Conservation (phyloP, 768 basidiomycete species). For the Mycena metata region DNA sequence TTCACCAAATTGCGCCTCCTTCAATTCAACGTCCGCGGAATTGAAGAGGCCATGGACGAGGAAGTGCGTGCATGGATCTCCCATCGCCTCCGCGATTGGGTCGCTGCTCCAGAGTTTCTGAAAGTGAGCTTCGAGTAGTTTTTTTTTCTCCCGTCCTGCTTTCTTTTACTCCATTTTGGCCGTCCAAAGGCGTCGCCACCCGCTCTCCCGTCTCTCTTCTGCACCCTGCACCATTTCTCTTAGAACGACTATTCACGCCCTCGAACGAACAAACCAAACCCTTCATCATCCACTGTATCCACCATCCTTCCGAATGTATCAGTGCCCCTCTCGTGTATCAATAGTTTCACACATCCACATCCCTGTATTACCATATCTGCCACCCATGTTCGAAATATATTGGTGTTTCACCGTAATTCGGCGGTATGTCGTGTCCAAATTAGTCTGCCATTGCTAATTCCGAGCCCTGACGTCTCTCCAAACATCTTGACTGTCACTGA, state of each 20-base stretch:
- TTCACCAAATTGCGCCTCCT: constrained; percentile 38
- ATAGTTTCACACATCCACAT: constrained; percentile 15
- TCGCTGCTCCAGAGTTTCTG: constrained; percentile 15
- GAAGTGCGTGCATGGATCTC: constrained; percentile 46
- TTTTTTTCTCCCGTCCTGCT: background rate
- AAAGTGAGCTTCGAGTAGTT: constrained; percentile 33
- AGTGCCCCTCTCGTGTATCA: constrained; percentile 28
- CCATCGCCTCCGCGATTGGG: constrained; percentile 41
- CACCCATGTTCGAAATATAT: background rate
- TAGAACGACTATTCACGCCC: background rate
- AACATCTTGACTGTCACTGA: too few species aligned
- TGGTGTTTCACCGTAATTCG: background rate
- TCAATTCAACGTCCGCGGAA: constrained; percentile 48
- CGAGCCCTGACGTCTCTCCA: too few species aligned
- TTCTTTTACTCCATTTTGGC: constrained; percentile 23
- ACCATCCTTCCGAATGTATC: constrained; percentile 19
- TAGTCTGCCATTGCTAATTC: too few species aligned
- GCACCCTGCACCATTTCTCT: background rate
- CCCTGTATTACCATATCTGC: constrained; percentile 15
- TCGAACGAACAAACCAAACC: background rate
- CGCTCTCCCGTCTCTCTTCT: background rate
- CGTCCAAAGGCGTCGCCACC: constrained; percentile 34
- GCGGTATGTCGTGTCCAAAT: too few species aligned
- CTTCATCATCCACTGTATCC: constrained; percentile 32
- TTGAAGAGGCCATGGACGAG: constrained; percentile 44